A percentile compares a stretch with the other conserved stretches of the same genome.
Conservation (phyloP, 768 basidiomycete species). For the Tephrocybe sp. region DNA sequence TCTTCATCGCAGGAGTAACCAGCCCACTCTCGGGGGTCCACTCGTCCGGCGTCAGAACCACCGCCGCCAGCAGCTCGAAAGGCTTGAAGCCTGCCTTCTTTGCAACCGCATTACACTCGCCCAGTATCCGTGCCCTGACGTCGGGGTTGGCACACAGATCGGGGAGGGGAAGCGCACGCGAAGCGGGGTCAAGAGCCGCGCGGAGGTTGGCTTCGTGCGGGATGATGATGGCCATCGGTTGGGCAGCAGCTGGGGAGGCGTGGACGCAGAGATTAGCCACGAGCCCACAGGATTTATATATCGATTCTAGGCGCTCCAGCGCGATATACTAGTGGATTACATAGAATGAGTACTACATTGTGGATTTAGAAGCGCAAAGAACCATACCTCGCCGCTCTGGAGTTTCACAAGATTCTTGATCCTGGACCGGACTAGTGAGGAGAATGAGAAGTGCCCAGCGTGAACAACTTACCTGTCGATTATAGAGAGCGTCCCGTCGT, state of each 20-base stretch:
- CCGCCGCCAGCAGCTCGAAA: conserved; percentile 73
- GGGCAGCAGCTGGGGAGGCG: conserved; percentile 70
- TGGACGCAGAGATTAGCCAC: conserved; percentile 81
- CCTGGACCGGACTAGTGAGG: no score
- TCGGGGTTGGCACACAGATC: conserved; percentile 56
- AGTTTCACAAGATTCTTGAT: conserved; percentile 21
- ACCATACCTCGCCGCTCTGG: conserved; percentile 20
- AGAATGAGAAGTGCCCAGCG: no score
- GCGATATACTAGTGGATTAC: conserved; percentile 85
- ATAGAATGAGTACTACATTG: no score
- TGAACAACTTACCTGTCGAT: conserved; percentile 72
- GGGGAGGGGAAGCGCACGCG: conserved; percentile 26
- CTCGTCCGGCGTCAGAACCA: conserved; percentile 78
- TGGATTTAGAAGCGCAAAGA: neutral
- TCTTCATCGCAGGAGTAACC: conserved; percentile 91
- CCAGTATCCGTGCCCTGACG: conserved; percentile 62
- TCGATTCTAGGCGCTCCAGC: conserved; percentile 85
- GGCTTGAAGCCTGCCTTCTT: conserved; percentile 82
- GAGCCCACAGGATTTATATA: conserved; percentile 80
- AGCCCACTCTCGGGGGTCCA: conserved; percentile 90
- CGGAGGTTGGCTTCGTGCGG: conserved; percentile 78
- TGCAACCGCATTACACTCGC: conserved; percentile 72
- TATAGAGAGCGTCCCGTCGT: conserved; percentile 83
- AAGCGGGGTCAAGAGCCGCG: conserved; percentile 1
- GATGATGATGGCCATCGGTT: conserved; percentile 82